phyloP scores from a whole-genome alignment of 495 filamentous ascomycete genomes.

The Friedmanniomyces simplex region DNA sequence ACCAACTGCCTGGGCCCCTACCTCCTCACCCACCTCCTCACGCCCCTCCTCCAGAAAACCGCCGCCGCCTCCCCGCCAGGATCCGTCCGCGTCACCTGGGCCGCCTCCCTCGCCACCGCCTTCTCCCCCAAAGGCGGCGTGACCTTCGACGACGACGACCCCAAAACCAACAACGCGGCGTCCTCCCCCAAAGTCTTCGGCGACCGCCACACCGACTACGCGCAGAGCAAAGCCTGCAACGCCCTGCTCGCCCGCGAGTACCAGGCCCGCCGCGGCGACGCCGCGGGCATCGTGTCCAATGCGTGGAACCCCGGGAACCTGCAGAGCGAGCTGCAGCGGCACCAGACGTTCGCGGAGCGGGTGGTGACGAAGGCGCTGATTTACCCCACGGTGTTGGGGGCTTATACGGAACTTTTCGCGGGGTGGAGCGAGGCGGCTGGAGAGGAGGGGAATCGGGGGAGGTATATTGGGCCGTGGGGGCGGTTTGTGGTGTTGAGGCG shows the following conservation, averaged over 20 bases:
- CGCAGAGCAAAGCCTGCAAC: constrained; percentile 35
- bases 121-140: background rate
- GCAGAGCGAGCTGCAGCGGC: constrained; percentile 17
- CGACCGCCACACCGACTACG: constrained; percentile 28
- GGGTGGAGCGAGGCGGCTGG: constrained; percentile 22
- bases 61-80: constrained; percentile 21
- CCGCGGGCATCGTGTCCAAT: constrained; percentile 10
- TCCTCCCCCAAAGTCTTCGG: constrained; percentile 10
- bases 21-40: constrained; percentile 38
- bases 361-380: background rate
- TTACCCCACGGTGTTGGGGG: constrained; percentile 22
- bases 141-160: background rate
- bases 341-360: background rate
- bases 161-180: too few relatives aligned
- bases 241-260: constrained; percentile 29
- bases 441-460: constrained; percentile 20
- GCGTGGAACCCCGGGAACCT: constrained; percentile 24
- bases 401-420: constrained; percentile 30
- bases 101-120: constrained; percentile 23
- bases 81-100: constrained; percentile 36
- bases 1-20: constrained; percentile 42
- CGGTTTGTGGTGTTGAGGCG: constrained; percentile 18
- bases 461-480: constrained; percentile 31
- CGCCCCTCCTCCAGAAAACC: constrained; percentile 35
- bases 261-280: background rate